Conservation (phyloP, 257 asterid species). For the Nicotiana tabacum region DNA sequence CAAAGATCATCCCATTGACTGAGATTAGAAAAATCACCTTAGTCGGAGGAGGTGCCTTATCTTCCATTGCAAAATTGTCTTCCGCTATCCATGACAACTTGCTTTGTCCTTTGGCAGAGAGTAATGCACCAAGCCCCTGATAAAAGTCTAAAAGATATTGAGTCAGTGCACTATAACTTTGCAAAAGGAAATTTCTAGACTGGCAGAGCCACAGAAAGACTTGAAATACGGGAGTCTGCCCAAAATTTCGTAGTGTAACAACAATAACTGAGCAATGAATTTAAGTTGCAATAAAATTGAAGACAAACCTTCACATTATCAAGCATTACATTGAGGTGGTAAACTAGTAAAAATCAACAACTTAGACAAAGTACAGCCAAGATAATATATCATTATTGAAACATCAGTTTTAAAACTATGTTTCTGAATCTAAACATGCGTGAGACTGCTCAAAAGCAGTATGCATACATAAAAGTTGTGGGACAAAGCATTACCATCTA, state of each 20-base stretch:
- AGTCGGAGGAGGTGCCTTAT: conserved; percentile 34
- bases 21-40: conserved; percentile 48
- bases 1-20: neutral
- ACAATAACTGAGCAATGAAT: neutral
- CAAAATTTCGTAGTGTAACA: neutral
- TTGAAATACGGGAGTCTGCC: neutral
- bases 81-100: conserved; percentile 59
- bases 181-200: neutral
- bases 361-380: neutral
- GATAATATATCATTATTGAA: neutral
- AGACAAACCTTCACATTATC: neutral
- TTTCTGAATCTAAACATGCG: conserved; percentile 4
- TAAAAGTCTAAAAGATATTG: conserved; percentile 43
- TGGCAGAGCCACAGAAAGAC: neutral
- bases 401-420: neutral
- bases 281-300: neutral
- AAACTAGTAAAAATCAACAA: neutral
- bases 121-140: conserved; percentile 63
- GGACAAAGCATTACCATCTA: conserved; percentile 40
- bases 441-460: neutral
- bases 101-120: conserved; percentile 63
- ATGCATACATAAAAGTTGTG: neutral
- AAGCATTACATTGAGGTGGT: neutral
- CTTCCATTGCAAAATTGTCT: conserved; percentile 64
- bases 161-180: conserved; percentile 15